These are phyloP conservation scores for Escovopsis sp. DNA, from an alignment of 2,329 filamentous ascomycete genomes.

Conservation along the genomic window DNA sequence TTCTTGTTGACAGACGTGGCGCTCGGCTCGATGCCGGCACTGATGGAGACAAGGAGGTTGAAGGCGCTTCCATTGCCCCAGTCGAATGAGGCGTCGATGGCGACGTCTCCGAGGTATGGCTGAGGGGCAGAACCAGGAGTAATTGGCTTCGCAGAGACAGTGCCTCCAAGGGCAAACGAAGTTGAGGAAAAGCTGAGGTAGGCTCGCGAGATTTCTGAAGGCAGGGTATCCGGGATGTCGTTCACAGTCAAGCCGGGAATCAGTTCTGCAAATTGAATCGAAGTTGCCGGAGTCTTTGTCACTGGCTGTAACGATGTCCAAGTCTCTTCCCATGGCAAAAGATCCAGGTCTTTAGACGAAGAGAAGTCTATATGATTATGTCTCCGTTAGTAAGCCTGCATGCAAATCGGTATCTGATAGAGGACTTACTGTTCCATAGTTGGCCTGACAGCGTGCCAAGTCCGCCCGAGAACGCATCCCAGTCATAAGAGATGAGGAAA, in stretches of 20 bases:
- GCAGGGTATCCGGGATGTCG: slow-evolving; percentile 4
- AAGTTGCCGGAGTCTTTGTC: neutral
- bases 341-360: neutral
- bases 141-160: slow-evolving; percentile 1
- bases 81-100: slow-evolving; percentile 2
- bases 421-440: slow-evolving; percentile 3
- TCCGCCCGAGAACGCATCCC: slow-evolving; percentile 1
- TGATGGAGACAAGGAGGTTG: neutral
- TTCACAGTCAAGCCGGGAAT: slow-evolving; percentile 1
- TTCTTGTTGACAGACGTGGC: neutral
- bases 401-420: too few relatives aligned
- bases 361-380: neutral
- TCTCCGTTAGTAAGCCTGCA: neutral
- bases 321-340: neutral
- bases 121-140: slow-evolving; percentile 2
- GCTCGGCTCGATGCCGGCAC: slow-evolving; percentile 1
- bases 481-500: slow-evolving; percentile 4
- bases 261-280: slow-evolving; percentile 1
- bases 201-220: slow-evolving; percentile 3
- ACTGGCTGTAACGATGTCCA: slow-evolving; percentile 2
- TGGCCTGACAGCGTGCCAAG: slow-evolving; percentile 1
- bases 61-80: slow-evolving; percentile 3
- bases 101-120: slow-evolving; percentile 1
- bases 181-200: slow-evolving; percentile 1
- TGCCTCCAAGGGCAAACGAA: slow-evolving; percentile 2